Evolutionary conservation across 2,329 filamentous ascomycete genomes (phyloP).

Genomic region (Talaromyces atroroseus): DNA sequence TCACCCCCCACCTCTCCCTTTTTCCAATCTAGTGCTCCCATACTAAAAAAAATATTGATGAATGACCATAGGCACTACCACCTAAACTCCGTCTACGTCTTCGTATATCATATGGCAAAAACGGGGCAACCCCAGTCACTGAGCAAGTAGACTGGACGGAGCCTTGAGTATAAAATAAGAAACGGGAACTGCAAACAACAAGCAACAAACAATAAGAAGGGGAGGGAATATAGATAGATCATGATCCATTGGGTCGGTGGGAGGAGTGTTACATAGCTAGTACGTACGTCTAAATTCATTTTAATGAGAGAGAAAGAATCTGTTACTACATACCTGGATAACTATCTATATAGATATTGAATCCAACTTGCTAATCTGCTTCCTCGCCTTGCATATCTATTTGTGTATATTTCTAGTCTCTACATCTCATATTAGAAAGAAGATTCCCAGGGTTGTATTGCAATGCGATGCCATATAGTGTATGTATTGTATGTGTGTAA

Average conservation of each 20-base stretch:
- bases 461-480: neutral
- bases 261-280: neutral
- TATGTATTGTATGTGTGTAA: neutral
- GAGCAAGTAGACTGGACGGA: conserved; percentile 98
- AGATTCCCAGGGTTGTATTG: neutral
- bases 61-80: conserved; percentile 58
- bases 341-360: no score
- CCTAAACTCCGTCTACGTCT: conserved; percentile 71
- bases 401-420: no score
- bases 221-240: neutral
- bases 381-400: no score
- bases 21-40: neutral
- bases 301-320: neutral
- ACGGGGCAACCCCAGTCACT: conserved; percentile 63
- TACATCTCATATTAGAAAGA: no score
- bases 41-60: neutral
- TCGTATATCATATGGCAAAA: conserved; percentile 73
- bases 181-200: neutral
- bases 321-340: neutral
- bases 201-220: neutral
- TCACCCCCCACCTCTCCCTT: neutral
- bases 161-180: conserved; percentile 38
- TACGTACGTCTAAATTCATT: conserved; percentile 7
- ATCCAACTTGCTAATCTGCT: no score
- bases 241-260: neutral